Evolutionary conservation across 192 early-diverging fungal genomes (phyloP).

Genomic region (Spizellomyces punctatus): DNA sequence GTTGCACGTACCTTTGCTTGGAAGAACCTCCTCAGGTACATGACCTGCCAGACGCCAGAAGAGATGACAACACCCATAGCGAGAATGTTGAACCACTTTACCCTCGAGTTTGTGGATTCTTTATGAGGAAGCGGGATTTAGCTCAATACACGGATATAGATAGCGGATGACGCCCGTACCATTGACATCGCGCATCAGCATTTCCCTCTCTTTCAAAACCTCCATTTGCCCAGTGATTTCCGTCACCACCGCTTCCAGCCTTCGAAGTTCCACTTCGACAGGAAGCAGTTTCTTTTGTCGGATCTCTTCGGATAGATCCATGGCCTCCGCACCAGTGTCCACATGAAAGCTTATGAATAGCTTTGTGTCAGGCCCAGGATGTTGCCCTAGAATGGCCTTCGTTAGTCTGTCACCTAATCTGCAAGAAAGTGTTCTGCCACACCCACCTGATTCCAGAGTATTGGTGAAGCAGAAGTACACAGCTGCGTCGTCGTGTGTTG

Average conservation of each 20-base stretch:
- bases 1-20: constrained; percentile 65
- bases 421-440: not conserved
- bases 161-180: constrained; percentile 11
- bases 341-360: constrained; percentile 76
- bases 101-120: constrained; percentile 88
- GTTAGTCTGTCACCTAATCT: not conserved
- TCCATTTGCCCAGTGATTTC: constrained; percentile 87
- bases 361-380: constrained; percentile 45
- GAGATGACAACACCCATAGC: constrained; percentile 72
- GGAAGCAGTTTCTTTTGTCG: constrained; percentile 83
- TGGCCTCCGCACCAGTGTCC: constrained; percentile 83
- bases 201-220: constrained; percentile 78
- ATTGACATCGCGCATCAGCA: constrained; percentile 84
- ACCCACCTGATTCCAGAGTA: constrained; percentile 28
- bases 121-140: constrained; percentile 21
- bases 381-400: constrained; percentile 21
- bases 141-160: not conserved
- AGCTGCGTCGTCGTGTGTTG: constrained; percentile 83
- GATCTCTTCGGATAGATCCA: constrained; percentile 70
- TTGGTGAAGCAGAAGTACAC: constrained; percentile 84
- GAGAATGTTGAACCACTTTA: constrained; percentile 77
- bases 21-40: constrained; percentile 87
- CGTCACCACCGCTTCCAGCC: constrained; percentile 74
- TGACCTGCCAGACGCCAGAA: constrained; percentile 78
- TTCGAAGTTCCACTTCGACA: constrained; percentile 83